Base-by-base conservation (phyloP, 805 yeast species). In the Metschnikowia noctiluminum region DNA sequence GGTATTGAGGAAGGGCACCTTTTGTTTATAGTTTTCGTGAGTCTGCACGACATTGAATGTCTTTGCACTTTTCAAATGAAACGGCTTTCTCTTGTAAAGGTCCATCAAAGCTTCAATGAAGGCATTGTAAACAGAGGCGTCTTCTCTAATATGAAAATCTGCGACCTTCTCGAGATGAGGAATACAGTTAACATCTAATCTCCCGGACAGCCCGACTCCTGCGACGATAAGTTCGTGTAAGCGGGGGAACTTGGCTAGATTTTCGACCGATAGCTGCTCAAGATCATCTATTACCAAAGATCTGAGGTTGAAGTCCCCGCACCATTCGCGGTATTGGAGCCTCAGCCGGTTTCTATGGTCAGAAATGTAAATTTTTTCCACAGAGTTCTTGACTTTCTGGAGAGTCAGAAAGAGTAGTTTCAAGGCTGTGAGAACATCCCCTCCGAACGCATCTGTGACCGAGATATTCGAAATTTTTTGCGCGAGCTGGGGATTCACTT, bases 401-500 rank as follows among this genome's bases (percentile, higher is more conserved):
- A 52, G 40, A 6, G 43, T 34, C 11, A 37, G 38, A 11, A 54
- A 43, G 6, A 56, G 30, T 11, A 35, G 41, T 12, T 7, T 15
- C 26, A 56, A 40, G 7, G 42, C 49, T 3, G 12, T 28, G 10
- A 21, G 28, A 11, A 43, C 42, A 3, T n/a, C 43, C 8, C 12
- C 28, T 7, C 34, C 32, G 31, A 55, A 49, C 2, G 34, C 26
- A 13, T 39, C 51, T 10, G 21, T 10, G 10, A 53, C 46, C 15
- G 27, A 36, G 14, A 55, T 36, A 16, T 27, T 30, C 13, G 39
- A 42, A 9, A 53, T 47, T 38, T 48, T 46, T 28, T 38, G 38
- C 5, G 56, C 63, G 16, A 78, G 61, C 5, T 62, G 61, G 2
- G 68, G 52, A 46, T 76, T 73, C 40, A 69, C 51, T 5, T 43